These are phyloP conservation scores for Venturia effusa DNA, from an alignment of 2,329 filamentous ascomycete genomes.

Conservation along the genomic window DNA sequence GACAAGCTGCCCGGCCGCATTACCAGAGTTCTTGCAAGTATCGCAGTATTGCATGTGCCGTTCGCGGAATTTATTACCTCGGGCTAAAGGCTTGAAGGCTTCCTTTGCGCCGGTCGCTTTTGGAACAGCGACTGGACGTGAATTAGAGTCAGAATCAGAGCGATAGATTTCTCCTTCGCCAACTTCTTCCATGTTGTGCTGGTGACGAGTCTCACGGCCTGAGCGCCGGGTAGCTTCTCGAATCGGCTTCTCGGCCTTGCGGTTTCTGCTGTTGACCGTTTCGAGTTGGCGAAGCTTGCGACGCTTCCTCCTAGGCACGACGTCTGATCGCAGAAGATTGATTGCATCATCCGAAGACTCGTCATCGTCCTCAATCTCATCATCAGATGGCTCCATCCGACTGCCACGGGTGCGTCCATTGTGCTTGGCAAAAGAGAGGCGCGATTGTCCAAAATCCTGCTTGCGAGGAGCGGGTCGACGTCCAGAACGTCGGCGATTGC, in stretches of 20 bases:
- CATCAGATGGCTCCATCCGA: neutral
- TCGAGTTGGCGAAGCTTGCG: neutral
- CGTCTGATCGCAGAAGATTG: constrained; percentile 28
- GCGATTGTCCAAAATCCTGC: neutral
- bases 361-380: neutral
- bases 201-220: constrained; percentile 33
- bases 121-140: constrained; percentile 29
- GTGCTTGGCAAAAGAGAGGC: constrained; percentile 1
- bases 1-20: constrained; percentile 41
- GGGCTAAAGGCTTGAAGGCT: constrained; percentile 52
- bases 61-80: constrained; percentile 54
- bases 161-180: constrained; percentile 48
- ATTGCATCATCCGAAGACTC: neutral
- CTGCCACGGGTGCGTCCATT: constrained; percentile 3
- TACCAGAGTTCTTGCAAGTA: constrained; percentile 46
- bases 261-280: neutral
- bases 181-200: constrained; percentile 42
- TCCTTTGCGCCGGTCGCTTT: constrained; percentile 57
- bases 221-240: constrained; percentile 30
- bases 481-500: neutral
- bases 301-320: constrained; percentile 28
- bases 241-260: constrained; percentile 14
- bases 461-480: neutral
- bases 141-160: constrained; percentile 33
- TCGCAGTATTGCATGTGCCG: constrained; percentile 64